Evolutionary conservation across 139 green algal species (phyloP).

Genomic region (Volvox reticuliferus): DNA sequence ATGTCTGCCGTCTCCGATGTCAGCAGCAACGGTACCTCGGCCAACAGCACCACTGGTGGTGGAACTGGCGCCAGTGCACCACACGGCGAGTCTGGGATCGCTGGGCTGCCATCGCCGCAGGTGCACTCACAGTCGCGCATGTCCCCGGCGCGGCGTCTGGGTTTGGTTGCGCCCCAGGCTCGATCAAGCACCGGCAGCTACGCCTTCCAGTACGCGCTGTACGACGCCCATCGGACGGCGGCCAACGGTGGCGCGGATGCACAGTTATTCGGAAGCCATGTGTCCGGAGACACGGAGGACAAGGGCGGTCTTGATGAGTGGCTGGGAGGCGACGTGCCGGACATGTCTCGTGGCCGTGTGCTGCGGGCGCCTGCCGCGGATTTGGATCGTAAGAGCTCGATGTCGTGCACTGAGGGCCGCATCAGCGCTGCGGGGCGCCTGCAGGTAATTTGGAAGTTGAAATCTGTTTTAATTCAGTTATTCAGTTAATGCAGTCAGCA

Average conservation of each 20-base stretch:
- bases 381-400: background rate
- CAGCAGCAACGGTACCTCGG: no score
- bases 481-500: no score
- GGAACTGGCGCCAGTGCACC: no score
- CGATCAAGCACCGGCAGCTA: background rate
- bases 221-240: background rate
- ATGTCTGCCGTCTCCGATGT: no score
- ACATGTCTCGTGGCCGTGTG: background rate
- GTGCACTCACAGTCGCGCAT: no score
- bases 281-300: background rate
- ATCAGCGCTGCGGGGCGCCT: background rate
- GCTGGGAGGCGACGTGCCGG: constrained; percentile 2
- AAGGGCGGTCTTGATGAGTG: background rate
- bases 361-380: background rate
- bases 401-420: constrained; percentile 3
- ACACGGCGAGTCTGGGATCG: no score
- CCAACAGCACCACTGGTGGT: no score
- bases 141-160: no score
- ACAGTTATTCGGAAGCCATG: background rate
- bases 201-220: constrained; percentile 1
- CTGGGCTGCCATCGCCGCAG: no score
- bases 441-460: no score
- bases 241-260: background rate
- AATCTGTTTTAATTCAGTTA: no score
- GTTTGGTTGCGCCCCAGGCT: background rate